These are phyloP conservation scores for Talaromyces sp. DNA, from an alignment of 2,329 filamentous ascomycete species.

Conservation along the genomic window DNA sequence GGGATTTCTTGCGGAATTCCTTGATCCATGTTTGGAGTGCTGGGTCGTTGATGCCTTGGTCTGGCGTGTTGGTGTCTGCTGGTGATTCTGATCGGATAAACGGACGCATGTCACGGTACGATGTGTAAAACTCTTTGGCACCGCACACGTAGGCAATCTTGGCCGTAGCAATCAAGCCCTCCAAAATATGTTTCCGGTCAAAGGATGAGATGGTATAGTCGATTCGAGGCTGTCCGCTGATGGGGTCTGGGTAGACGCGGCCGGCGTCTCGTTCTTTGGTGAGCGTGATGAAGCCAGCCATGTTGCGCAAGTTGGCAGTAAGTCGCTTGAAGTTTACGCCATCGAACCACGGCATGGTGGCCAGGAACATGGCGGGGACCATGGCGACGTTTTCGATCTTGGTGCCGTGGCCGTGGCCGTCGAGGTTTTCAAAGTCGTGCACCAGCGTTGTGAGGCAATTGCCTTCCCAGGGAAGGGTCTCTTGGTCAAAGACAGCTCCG, in stretches of 20 bases:
- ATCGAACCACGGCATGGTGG: constrained; percentile 60
- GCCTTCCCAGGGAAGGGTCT: constrained; percentile 68
- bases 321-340: constrained; percentile 69
- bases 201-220: constrained; percentile 66
- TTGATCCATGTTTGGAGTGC: constrained; percentile 53
- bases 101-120: constrained; percentile 56
- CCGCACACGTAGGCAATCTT: constrained; percentile 75
- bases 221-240: constrained; percentile 59
- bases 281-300: constrained; percentile 68
- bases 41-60: constrained; percentile 49
- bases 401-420: constrained; percentile 71
- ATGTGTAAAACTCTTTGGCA: constrained; percentile 71
- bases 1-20: constrained; percentile 41
- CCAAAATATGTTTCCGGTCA: constrained; percentile 66
- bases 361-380: constrained; percentile 63
- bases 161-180: constrained; percentile 65
- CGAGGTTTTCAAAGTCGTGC: constrained; percentile 72
- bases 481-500: constrained; percentile 61
- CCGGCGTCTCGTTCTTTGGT: constrained; percentile 72
- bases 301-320: constrained; percentile 62
- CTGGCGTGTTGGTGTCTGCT: constrained; percentile 14
- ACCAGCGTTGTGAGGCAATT: constrained; percentile 75
- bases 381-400: constrained; percentile 76
- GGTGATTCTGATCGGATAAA: constrained; percentile 49
- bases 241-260: constrained; percentile 65